Evolutionary conservation across 108 stramenopile genomes (phyloP).

Genomic region (Fistulifera pelliculosa): DNA sequence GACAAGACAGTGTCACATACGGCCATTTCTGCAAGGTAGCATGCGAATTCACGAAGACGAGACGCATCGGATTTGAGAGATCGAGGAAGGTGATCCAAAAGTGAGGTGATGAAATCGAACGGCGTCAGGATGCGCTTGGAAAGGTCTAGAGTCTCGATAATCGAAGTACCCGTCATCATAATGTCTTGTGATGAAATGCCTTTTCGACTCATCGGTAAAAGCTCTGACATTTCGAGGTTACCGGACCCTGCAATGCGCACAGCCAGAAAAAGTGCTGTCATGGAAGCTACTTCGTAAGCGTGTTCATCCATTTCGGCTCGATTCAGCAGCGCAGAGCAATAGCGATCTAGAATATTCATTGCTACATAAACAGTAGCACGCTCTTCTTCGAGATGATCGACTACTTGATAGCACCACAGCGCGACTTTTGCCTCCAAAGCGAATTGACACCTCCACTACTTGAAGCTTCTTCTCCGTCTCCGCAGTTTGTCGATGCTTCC

Average conservation of each 20-base stretch:
- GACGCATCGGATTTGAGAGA: not conserved
- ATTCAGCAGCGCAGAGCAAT: not conserved
- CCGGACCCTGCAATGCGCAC: slow-evolving; percentile 20
- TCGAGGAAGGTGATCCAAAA: slow-evolving; percentile 4
- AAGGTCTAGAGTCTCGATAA: slow-evolving; percentile 20
- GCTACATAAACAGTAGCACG: slow-evolving; percentile 28
- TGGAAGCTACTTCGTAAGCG: slow-evolving; percentile 24
- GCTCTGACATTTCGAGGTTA: slow-evolving; percentile 20
- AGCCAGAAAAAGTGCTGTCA: slow-evolving; percentile 35
- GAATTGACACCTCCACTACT: too few species aligned
- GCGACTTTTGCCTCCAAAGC: slow-evolving; percentile 12
- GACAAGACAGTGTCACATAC: slow-evolving; percentile 26
- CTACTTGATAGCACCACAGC: slow-evolving; percentile 42
- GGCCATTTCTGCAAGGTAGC: slow-evolving; percentile 27
- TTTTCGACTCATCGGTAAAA: slow-evolving; percentile 22
- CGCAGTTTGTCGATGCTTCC: too few species aligned
- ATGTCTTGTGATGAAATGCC: slow-evolving; percentile 17
- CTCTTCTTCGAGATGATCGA: slow-evolving; percentile 28
- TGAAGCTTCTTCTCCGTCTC: too few species aligned
- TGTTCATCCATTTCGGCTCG: slow-evolving; percentile 7
- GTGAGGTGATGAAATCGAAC: slow-evolving; percentile 17
- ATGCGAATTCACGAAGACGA: slow-evolving; percentile 17
- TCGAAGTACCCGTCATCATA: slow-evolving; percentile 14
- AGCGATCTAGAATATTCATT: slow-evolving; percentile 45
- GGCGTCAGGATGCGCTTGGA: slow-evolving; percentile 22